Base-by-base conservation (phyloP, 83 land plant genomes). In the Picea abies region DNA sequence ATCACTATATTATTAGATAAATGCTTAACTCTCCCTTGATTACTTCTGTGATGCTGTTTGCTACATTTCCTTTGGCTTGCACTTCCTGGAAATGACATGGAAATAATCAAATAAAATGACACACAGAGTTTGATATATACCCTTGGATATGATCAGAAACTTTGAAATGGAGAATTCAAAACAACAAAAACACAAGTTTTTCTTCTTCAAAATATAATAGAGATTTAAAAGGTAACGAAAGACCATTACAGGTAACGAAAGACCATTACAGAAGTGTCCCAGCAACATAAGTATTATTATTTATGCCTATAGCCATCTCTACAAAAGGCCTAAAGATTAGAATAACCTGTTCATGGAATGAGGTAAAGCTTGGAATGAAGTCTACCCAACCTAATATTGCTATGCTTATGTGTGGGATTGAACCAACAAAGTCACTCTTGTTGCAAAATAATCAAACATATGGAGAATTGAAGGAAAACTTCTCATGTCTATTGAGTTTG, bases 51-150 rank as follows among this genome's bases (percentile, higher is more conserved):
- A 8, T 22, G 58, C 20, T 77, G 68, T 26, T 80, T 76, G 58
- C 83, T 79, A 72, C 63, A 61, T 29, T n/a, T 84, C 77, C 41
- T 83, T 70, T 78, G 79, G 69, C 79, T 79, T 76, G 86, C 82
- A 83, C 76, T 82, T 67, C 79, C 89, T 87, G 83, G 78, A 35
- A 81, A 79, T 39, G 5, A 39, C 56, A 64, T 17, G 8, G 8
- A 17, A 64, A 73, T 52, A 64, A 73, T 52, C 56, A 52, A 52
- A 52, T 52, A 52, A 52, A 52, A 52, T 52, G 56, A 52, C 56
- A 52, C 11, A n/a, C 14, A 44, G 20, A 37, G 5, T 7, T 70
- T 37, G 19, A 37, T 1, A 29, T 5, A 5, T 32, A 68, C 19
- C 5, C 32, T 26, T 68, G 72, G 5, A 68, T 68, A 68, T 68